phyloP scores from a whole-genome alignment of 441 rosid species.

The Kokia cookei region DNA sequence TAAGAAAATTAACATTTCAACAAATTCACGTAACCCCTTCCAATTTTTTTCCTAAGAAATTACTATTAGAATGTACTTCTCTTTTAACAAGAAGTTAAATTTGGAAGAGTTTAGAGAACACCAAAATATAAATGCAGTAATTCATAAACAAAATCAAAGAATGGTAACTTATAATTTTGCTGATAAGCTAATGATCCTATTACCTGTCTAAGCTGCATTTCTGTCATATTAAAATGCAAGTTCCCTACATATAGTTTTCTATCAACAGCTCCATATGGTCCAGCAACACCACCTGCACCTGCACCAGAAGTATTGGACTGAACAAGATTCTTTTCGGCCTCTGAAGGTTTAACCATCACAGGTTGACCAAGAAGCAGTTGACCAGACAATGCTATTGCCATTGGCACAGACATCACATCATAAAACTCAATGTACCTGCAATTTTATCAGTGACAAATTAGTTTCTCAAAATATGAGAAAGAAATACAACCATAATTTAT shows the following conservation, averaged over 20 bases:
- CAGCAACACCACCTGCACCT: slow-evolving; percentile 44
- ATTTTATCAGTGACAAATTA: slow-evolving; percentile 21
- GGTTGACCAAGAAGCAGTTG: slow-evolving; percentile 86
- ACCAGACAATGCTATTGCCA: slow-evolving; percentile 90
- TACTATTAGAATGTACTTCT: not conserved
- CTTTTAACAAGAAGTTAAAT: not conserved
- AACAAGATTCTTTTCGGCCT: slow-evolving; percentile 93
- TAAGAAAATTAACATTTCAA: not conserved
- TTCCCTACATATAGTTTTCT: slow-evolving; percentile 90
- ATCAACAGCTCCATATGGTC: slow-evolving; percentile 77
- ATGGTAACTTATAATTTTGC: not conserved
- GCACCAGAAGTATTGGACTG: slow-evolving; percentile 58
- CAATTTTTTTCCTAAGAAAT: not conserved
- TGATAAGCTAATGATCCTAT: not conserved
- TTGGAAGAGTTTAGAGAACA: not conserved
- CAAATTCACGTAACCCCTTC: not conserved
- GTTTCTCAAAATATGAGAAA: slow-evolving; percentile 23
- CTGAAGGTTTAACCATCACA: slow-evolving; percentile 96
- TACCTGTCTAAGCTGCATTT: slow-evolving; percentile 88
- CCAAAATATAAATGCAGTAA: not conserved
- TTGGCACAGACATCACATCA: slow-evolving; percentile 88
- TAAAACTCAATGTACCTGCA: slow-evolving; percentile 94
- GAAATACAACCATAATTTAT: slow-evolving; percentile 31
- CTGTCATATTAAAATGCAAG: slow-evolving; percentile 88
- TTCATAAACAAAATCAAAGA: slow-evolving; percentile 9